These are phyloP conservation scores for Tylopilus sp. DNA, from an alignment of 1,284 basidiomycete genomes.

Conservation along the genomic window DNA sequence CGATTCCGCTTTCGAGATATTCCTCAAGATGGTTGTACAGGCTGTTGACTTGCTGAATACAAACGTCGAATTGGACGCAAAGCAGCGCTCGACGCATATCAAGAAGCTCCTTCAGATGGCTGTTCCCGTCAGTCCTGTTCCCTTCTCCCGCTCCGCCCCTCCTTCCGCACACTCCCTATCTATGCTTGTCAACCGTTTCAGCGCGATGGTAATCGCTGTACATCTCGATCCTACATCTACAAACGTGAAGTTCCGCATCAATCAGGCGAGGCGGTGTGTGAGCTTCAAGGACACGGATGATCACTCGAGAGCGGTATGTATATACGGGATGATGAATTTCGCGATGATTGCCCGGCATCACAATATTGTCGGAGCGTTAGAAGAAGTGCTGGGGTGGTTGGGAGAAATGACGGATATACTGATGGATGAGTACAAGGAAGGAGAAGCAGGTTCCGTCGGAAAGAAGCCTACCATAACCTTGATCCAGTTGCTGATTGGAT, in stretches of 20 bases:
- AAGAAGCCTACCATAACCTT: conserved; percentile 29
- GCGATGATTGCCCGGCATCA: conserved; percentile 65
- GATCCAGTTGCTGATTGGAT: conserved; percentile 54
- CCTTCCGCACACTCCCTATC: conserved; percentile 62
- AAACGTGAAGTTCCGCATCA: conserved; percentile 51
- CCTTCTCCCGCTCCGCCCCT: conserved; percentile 54
- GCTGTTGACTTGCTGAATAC: conserved; percentile 41
- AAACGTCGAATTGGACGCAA: conserved; percentile 29
- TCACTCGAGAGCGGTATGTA: conserved; percentile 65
- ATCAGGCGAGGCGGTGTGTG: conserved; percentile 63
- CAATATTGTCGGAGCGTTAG: conserved; percentile 42
- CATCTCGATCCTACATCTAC: conserved; percentile 59
- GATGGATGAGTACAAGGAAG: conserved; percentile 50
- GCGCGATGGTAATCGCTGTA: conserved; percentile 71
- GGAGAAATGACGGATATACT: conserved; percentile 58
- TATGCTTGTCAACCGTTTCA: conserved; percentile 83
- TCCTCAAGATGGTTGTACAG: conserved; percentile 71
- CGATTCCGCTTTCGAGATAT: conserved; percentile 77
- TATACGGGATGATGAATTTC: conserved; percentile 77
- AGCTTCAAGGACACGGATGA: conserved; percentile 66
- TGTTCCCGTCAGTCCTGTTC: conserved; percentile 68
- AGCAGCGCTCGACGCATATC: conserved; percentile 43
- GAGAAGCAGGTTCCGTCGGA: conserved; percentile 13
- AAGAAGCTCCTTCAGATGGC: conserved; percentile 77
- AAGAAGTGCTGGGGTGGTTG: conserved; percentile 63